phyloP scores from a whole-genome alignment of 1,284 basidiomycete genomes.

The Cystobasidium slooffiae region DNA sequence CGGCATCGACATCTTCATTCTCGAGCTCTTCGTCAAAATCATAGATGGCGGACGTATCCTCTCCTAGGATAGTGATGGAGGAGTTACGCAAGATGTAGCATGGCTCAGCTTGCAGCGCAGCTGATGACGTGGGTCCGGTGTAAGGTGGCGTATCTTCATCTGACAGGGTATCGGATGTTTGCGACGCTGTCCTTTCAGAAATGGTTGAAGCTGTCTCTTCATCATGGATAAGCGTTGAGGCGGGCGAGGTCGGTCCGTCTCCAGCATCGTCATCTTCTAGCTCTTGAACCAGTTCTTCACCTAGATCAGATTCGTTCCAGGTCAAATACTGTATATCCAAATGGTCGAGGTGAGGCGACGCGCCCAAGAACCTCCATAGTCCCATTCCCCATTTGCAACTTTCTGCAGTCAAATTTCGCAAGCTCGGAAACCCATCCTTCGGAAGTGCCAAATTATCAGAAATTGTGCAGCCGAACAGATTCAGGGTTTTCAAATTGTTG shows the following conservation, averaged over 20 bases:
- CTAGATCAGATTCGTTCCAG: background rate
- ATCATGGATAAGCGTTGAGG: background rate
- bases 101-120: background rate
- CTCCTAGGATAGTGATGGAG: constrained; percentile 1
- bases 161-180: background rate
- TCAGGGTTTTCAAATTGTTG: background rate
- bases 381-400: constrained; percentile 12
- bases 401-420: background rate
- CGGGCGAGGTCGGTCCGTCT: background rate
- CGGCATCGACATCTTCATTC: background rate
- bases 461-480: constrained; percentile 4
- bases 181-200: background rate
- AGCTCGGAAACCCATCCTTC: background rate
- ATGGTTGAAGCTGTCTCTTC: background rate
- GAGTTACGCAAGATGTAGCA: background rate
- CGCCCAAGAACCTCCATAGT: background rate
- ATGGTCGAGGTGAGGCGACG: background rate
- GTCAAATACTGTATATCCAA: background rate
- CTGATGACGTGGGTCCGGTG: background rate
- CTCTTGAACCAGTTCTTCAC: background rate
- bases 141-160: constrained; percentile 1
- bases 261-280: background rate
- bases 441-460: background rate
- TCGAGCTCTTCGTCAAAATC: constrained; percentile 11
- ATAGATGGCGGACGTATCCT: background rate